phyloP scores from a whole-genome alignment of 129 eudicot species.

The Heracleum sosnowskyi region DNA sequence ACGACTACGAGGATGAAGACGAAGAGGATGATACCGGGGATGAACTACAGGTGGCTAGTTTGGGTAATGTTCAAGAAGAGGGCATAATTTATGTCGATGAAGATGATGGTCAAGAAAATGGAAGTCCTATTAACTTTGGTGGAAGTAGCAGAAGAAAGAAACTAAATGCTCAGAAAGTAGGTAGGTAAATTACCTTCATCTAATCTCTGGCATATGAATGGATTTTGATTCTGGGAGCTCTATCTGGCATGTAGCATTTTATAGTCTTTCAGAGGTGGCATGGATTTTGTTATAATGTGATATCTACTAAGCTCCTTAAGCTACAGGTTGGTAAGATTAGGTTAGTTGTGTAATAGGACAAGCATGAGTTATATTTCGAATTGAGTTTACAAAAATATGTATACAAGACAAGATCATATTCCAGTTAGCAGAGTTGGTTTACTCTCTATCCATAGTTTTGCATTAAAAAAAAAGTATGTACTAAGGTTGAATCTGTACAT shows the following conservation, averaged over 20 bases:
- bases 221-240: not conserved
- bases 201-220: not conserved
- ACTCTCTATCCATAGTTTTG: too few relatives aligned
- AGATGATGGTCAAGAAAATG: constrained; percentile 11
- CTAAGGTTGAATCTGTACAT: too few relatives aligned
- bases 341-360: not conserved
- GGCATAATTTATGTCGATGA: constrained; percentile 21
- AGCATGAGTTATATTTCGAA: not conserved
- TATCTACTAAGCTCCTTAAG: not conserved
- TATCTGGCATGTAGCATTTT: not conserved
- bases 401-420: too few relatives aligned
- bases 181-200: constrained; percentile 10
- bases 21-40: constrained; percentile 27
- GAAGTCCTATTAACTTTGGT: constrained; percentile 6
- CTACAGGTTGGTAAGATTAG: not conserved
- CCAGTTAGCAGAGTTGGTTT: too few relatives aligned
- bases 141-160: constrained; percentile 25
- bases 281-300: not conserved
- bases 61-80: not conserved
- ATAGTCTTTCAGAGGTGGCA: not conserved
- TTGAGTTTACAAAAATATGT: too few relatives aligned
- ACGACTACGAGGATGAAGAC: constrained; percentile 35
- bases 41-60: not conserved
- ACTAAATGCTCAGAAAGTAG: constrained; percentile 20
- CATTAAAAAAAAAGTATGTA: too few relatives aligned